Evolutionary conservation across 2,329 filamentous ascomycete genomes (phyloP).

Genomic region (Teratosphaeria destructans): DNA sequence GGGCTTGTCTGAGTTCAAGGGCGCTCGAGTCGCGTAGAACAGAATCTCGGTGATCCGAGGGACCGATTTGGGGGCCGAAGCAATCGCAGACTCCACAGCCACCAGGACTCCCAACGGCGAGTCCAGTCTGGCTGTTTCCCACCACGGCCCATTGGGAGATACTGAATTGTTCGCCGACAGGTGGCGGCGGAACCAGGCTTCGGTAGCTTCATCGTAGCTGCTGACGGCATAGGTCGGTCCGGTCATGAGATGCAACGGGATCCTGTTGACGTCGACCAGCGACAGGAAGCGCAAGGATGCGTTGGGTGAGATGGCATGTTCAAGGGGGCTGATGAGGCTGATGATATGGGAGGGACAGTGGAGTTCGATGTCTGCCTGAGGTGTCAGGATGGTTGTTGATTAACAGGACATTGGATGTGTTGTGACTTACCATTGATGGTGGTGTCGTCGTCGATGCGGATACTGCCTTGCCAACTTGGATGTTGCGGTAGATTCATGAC

Average conservation of each 20-base stretch:
- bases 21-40: slow-evolving; percentile 31
- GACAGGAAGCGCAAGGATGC: slow-evolving; percentile 25
- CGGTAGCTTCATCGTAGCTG: slow-evolving; percentile 24
- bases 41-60: slow-evolving; percentile 33
- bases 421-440: background rate
- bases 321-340: background rate
- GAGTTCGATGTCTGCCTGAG: background rate
- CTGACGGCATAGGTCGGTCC: slow-evolving; percentile 30
- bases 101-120: slow-evolving; percentile 32
- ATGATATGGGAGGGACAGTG: background rate
- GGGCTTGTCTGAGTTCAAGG: slow-evolving; percentile 18
- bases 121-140: slow-evolving; percentile 26
- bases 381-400: background rate
- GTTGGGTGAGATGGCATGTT: background rate
- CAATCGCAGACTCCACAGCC: slow-evolving; percentile 14
- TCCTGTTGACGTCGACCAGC: slow-evolving; percentile 28
- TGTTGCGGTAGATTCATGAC: background rate
- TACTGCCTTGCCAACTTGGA: background rate
- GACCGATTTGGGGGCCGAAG: background rate
- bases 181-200: slow-evolving; percentile 31
- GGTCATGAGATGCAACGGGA: slow-evolving; percentile 31
- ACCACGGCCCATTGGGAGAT: slow-evolving; percentile 23
- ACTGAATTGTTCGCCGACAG: slow-evolving; percentile 14
- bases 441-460: background rate
- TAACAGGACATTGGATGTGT: background rate